A percentile compares a stretch with the other conserved stretches of the same genome.
Conservation (phyloP, 2,329 filamentous ascomycete species). For the Fusarium verticillioides region DNA sequence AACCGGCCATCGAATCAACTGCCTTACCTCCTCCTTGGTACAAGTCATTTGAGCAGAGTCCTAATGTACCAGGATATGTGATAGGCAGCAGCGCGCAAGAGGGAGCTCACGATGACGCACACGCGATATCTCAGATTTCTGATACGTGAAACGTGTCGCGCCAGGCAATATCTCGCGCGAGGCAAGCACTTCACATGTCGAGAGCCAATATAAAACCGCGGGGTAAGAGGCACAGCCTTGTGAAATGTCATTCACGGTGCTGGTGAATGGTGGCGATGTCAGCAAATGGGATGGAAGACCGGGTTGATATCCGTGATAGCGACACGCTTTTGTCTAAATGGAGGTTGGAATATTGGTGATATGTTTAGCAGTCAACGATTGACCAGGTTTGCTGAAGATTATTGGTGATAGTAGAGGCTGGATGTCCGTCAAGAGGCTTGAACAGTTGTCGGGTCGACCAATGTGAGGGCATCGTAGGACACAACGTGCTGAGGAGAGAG, state of each 20-base stretch:
- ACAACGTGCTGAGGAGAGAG: neutral
- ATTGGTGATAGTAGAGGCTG: neutral
- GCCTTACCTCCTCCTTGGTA: neutral
- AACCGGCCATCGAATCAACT: conserved; percentile 14
- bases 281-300: conserved; percentile 12
- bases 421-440: neutral
- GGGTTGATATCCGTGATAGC: conserved; percentile 23
- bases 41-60: conserved; percentile 10
- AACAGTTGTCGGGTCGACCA: neutral
- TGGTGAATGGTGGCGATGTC: conserved; percentile 20
- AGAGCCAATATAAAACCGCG: conserved; percentile 13
- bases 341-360: neutral
- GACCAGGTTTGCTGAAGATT: neutral
- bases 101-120: conserved; percentile 14
- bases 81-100: conserved; percentile 37
- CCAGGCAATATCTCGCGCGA: conserved; percentile 7
- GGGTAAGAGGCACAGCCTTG: conserved; percentile 15
- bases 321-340: conserved; percentile 21
- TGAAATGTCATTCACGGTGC: conserved; percentile 22
- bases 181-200: conserved; percentile 9
- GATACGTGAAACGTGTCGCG: conserved; percentile 6
- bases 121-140: neutral
- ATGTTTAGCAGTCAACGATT: conserved; percentile 13
- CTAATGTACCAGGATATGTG: conserved; percentile 6
- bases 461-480: neutral